Base-by-base conservation (phyloP, 1,284 basidiomycete species). In the Trichosporon inkin region DNA sequence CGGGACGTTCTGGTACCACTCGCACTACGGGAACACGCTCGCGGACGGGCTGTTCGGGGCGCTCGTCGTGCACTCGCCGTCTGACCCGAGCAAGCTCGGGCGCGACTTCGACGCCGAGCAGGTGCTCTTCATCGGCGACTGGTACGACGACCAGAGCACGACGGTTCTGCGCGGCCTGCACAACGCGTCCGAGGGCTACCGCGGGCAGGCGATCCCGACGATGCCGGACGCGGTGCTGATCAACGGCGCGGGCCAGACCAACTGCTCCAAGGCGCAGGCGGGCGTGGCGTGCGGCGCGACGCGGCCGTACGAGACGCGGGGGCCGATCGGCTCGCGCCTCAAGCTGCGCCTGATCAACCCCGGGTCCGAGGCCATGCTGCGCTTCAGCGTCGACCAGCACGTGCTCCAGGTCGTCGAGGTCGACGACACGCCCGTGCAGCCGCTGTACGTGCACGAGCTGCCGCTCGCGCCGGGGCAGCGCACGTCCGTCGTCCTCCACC, bases 1-100 rank as follows among this genome's bases (percentile, higher is more conserved):
- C n/a, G 72, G 72, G 3, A 67, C 71, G 5, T 72, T 67, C 58
- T 73, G 71, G 71, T 68, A 66, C 62, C 72, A 74, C 62, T 68
- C 68, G n/a, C 72, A 72, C 52, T 72, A 62, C 36, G 67, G 54
- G 10, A 70, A 71, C 56, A 66, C 66, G 24, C 40, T 71, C 39
- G 66, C 65, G 0, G 71, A 73, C 52, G 71, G 71, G 1, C 32
- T 72, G 10, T 53, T 53, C 13, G 71, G 71, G 10, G 65, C 62
- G 61, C 40, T 73, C 2, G 56, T 73, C 34, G 53, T 73, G 4
- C 70, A 73, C 41, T 67, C 69, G 10, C 49, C 56, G 1, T 38
- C 61, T 13, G 71, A 72, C 20, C 64, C 66, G 0, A 22, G 56
- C n/a, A 38, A 32, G 49, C 55, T 62, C 16, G 61, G 64, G 8